These are phyloP conservation scores for Eimeria acervulina DNA, from an alignment of 169 alveolate species.

Conservation along the genomic window DNA sequence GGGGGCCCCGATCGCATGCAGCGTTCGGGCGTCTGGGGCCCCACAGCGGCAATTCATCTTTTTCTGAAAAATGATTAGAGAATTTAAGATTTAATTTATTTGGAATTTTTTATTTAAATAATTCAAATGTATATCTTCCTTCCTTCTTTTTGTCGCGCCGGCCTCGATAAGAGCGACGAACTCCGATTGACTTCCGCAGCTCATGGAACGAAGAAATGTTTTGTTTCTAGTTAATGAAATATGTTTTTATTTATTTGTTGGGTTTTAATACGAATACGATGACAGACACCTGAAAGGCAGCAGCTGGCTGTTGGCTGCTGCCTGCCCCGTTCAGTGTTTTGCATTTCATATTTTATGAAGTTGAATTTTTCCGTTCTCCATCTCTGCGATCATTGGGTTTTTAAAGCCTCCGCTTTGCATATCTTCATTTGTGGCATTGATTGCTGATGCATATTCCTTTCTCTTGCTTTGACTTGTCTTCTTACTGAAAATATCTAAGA, in stretches of 20 bases:
- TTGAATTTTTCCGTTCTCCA: too few species aligned
- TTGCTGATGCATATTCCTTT: neutral
- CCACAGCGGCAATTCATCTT: neutral
- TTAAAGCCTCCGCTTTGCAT: too few species aligned
- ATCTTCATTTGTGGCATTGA: too few species aligned
- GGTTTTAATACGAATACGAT: neutral
- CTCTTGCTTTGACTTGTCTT: neutral
- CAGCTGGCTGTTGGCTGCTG: too few species aligned
- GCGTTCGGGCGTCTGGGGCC: neutral
- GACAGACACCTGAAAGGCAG: neutral
- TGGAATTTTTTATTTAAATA: neutral
- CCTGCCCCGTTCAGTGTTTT: too few species aligned
- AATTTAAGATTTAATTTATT: neutral
- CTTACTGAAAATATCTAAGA: neutral
- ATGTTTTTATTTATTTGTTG: too few species aligned
- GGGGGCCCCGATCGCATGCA: neutral
- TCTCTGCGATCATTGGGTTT: too few species aligned
- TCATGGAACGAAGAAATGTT: too few species aligned
- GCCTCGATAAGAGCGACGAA: neutral
- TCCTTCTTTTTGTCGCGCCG: too few species aligned
- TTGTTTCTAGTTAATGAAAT: too few species aligned
- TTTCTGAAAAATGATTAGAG: too few species aligned
- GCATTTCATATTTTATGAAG: neutral
- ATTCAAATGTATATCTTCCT: too few species aligned
- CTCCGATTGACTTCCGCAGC: neutral